Conservation (phyloP, 345 rosid species). For the Sonneratia alba region DNA sequence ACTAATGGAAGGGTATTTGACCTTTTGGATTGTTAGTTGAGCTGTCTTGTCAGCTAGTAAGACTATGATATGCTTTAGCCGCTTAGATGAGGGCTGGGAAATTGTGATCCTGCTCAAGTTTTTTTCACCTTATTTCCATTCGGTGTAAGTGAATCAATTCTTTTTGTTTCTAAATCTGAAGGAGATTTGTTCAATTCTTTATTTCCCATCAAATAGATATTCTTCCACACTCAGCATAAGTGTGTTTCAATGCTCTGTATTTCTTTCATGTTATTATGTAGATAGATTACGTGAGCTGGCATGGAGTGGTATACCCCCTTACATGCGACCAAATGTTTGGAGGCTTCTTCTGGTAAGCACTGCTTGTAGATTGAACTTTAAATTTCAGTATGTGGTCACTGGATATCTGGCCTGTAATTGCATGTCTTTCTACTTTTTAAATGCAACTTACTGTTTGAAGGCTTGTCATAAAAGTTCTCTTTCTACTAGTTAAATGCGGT, state of each 20-base stretch:
- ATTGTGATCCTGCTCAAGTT: background rate
- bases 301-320: slow-evolving; percentile 96
- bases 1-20: background rate
- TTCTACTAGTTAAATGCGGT: background rate
- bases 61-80: no score
- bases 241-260: background rate
- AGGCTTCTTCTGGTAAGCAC: slow-evolving; percentile 87
- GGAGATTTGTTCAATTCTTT: background rate
- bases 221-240: background rate
- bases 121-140: background rate
- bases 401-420: background rate
- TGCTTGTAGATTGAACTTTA: background rate
- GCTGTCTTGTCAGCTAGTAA: background rate
- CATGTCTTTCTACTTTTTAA: background rate
- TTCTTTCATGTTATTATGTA: slow-evolving; percentile 20
- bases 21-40: background rate
- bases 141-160: background rate
- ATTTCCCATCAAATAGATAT: background rate
- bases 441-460: background rate
- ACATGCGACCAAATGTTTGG: slow-evolving; percentile 88
- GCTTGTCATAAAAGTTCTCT: background rate
- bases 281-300: slow-evolving; percentile 85
- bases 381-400: background rate
- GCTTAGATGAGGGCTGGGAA: background rate
- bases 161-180: background rate